Evolutionary conservation across 352 stramenopile genomes (phyloP).

Genomic region (Phytophthora cactorum): DNA sequence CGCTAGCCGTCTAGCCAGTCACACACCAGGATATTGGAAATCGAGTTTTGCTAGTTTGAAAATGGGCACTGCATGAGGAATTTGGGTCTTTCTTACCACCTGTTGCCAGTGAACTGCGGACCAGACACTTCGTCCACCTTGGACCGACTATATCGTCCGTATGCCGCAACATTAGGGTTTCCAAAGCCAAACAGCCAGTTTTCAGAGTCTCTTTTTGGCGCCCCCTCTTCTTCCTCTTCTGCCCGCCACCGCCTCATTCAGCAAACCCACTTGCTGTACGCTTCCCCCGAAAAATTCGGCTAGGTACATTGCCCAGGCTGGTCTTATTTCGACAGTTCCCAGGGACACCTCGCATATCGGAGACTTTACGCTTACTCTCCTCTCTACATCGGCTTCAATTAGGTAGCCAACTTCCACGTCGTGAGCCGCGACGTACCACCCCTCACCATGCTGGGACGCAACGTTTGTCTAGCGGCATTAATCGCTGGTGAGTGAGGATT

Average conservation of each 20-base stretch:
- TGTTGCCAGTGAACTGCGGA: constrained; percentile 10
- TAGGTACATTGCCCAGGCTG: background rate
- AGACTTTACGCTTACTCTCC: background rate
- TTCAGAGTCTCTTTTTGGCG: constrained; percentile 16
- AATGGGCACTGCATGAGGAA: background rate
- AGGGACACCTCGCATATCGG: constrained; percentile 4
- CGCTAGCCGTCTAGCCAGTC: no score
- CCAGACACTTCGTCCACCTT: constrained; percentile 12
- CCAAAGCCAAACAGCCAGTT: constrained; percentile 26
- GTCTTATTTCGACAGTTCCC: constrained; percentile 17
- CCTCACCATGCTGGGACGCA: constrained; percentile 29
- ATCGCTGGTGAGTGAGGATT: constrained; percentile 28
- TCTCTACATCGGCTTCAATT: no score
- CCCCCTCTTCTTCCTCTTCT: constrained; percentile 18
- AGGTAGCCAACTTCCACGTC: constrained; percentile 16
- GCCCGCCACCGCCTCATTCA: constrained; percentile 17
- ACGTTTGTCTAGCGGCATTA: constrained; percentile 32
- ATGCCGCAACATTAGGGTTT: constrained; percentile 4
- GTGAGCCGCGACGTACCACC: constrained; percentile 26
- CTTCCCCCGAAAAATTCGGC: constrained; percentile 23
- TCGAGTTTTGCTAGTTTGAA: background rate
- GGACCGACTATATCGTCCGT: constrained; percentile 15
- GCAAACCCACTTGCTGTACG: constrained; percentile 14
- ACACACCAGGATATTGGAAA: no score
- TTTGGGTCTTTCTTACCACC: constrained; percentile 1